Base-by-base conservation (phyloP, 2,329 filamentous ascomycete species). In the Scleromitrula shiraiana region DNA sequence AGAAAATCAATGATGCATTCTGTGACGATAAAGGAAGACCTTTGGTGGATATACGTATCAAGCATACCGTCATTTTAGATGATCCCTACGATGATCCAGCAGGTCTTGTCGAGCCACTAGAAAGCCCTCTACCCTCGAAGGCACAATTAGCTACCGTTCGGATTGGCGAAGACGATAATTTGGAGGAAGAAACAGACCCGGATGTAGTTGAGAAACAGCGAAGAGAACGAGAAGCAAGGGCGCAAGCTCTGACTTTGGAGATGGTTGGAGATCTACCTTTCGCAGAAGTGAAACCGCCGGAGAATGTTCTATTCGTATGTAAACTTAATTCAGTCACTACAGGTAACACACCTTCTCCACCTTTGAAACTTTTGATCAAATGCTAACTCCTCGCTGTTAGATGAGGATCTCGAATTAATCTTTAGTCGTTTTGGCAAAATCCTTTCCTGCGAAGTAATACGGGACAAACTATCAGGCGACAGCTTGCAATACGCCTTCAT, bases 211-310 rank as follows among this genome's bases (percentile, higher is more conserved):
- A 97, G 65, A 86, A 82, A 66, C 70, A 83, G 41, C 82, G 91
- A 43, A 80, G 89, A 53, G 89, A 97, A 64, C 79, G 88, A 23
- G 93, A 98, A 66, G 93, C 93, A 5, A 81, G 90, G 53, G 91
- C 91, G 0, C 93, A 97, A 66, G 93, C 93, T 1, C 71, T 98
- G 60, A 97, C 91, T 1, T 75, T 98, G 40, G 93, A 98, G 70
- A 94, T 98, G 82, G 93, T 98, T 68, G 93, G 93, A 36, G 93
- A 98, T 65, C 72, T 98, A 50, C 93, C 93, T 4, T 98, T 96
- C 66, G 93, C 93, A 50, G 93, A 98, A 68, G 90, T 98, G 59
- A 94, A 91, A 60, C 93, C 93, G 4, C 93, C 93, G 0, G 93
- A 98, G 69, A 97, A 98, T 65, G 83, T 98, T 12, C 75, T 98